Evolutionary conservation across 352 stramenopile genomes (phyloP), one percentile per base, ranked within the genome.

Genomic region (Globisporangium barbulae): DNA sequence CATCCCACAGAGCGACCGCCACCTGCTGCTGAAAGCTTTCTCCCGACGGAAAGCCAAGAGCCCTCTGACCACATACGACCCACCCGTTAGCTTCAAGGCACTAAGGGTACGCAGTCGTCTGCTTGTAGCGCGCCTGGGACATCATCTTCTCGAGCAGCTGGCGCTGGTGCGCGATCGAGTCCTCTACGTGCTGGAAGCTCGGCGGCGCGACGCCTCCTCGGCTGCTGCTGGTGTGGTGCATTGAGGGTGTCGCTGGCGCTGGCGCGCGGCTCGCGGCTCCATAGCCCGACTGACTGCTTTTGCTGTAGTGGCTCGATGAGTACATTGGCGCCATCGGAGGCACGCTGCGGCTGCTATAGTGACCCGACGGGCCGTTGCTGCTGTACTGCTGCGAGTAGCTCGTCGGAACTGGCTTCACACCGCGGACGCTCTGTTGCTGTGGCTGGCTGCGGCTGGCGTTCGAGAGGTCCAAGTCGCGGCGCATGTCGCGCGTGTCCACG

Each of bases 111-210:
- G 61, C 50, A 5, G 52, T 21, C 2, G 61, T 45, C 17, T 70
- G 64, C 59, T 78, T 81, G 56, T 66, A 66, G 25, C 61, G 61
- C 50, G 79, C 79, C 63, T 85, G 75, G 30, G 65, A 69, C 61
- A 90, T 73, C 79, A 90, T 90, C 71, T 89, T 75, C 49, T 88
- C 61, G 25, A 90, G 74, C 50, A 90, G 30, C 49, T 79, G 73
- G 10, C 78, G 70, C 64, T 90, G 81, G 45, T 90, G 79, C 10
- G 81, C 81, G 58, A 90, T 86, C 39, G 78, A 89, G 39, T 84
- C 69, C 60, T 90, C 79, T 35, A 90, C 71, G 21, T 68, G 25
- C 68, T 81, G 70, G 12, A 76, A 70, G 25, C 60, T 77, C 2
- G 58, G n/a, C 13, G 58, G 50, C 50, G 58, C 44, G 35, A 3